Evolutionary conservation across 179 eudicot species (phyloP).

Genomic region (Nepenthes alata): DNA sequence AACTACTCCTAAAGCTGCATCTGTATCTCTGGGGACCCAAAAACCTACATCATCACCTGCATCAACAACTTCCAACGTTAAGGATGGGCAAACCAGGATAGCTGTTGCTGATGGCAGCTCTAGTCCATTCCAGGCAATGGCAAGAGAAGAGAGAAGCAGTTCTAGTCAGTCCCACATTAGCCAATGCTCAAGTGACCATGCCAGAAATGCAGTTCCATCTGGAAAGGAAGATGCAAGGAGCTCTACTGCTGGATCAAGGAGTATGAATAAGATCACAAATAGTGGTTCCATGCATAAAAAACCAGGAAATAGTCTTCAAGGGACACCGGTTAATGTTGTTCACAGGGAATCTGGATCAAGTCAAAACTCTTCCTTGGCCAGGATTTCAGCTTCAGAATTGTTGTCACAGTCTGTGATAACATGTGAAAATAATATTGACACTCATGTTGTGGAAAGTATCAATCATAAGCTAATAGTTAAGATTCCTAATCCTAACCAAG

Average conservation of each 20-base stretch:
- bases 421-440: constrained; percentile 29
- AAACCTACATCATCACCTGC: constrained; percentile 16
- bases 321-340: constrained; percentile 22
- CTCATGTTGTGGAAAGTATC: constrained; percentile 29
- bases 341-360: constrained; percentile 32
- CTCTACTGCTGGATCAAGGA: constrained; percentile 44
- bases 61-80: constrained; percentile 11
- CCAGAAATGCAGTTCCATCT: constrained; percentile 14
- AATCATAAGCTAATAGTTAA: constrained; percentile 56
- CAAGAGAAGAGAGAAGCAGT: constrained; percentile 25
- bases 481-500: constrained; percentile 51
- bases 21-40: constrained; percentile 10
- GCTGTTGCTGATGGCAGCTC: constrained; percentile 13
- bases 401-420: constrained; percentile 20
- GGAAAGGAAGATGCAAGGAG: constrained; percentile 29
- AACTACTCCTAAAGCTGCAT: constrained; percentile 13
- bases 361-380: constrained; percentile 24
- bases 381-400: constrained; percentile 36
- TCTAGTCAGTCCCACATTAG: constrained; percentile 29
- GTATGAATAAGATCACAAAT: constrained; percentile 38
- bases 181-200: constrained; percentile 26
- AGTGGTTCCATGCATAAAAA: constrained; percentile 39
- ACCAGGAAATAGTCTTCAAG: constrained; percentile 35
- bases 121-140: constrained; percentile 13
- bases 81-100: constrained; percentile 19